A percentile compares a stretch with the other conserved stretches of the same genome.
phyloP scores from a whole-genome alignment of 2,329 filamentous ascomycete genomes.

The Aspergillus sp. region DNA sequence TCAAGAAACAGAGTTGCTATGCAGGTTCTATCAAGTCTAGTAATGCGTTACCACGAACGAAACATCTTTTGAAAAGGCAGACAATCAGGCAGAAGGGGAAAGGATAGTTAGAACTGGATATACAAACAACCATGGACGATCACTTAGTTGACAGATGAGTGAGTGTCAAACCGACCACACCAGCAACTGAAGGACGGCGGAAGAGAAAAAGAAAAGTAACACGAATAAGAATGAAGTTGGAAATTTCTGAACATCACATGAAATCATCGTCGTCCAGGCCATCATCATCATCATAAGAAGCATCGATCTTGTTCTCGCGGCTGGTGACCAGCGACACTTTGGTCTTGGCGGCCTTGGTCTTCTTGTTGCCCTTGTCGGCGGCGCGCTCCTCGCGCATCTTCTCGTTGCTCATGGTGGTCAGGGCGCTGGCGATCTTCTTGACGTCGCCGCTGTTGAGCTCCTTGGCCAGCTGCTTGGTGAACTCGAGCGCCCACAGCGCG shows the following conservation, averaged over 20 bases:
- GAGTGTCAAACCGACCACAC: neutral
- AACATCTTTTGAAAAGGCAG: neutral
- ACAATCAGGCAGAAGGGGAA: neutral
- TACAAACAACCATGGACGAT: conserved; percentile 3
- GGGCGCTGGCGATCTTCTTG: conserved; percentile 85
- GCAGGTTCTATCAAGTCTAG: neutral
- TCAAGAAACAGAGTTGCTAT: too few relatives aligned
- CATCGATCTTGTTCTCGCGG: conserved; percentile 64
- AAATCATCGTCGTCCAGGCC: conserved; percentile 67
- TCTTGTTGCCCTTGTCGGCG: conserved; percentile 91
- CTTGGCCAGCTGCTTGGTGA: conserved; percentile 80
- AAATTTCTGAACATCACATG: conserved; percentile 38
- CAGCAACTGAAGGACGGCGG: conserved; percentile 7
- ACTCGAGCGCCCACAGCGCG: conserved; percentile 84
- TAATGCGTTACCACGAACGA: neutral
- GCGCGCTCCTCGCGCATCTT: conserved; percentile 99
- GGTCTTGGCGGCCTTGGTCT: conserved; percentile 93
- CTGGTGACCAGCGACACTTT: conserved; percentile 75
- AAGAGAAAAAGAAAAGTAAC: conserved; percentile 11
- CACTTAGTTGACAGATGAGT: conserved; percentile 2
- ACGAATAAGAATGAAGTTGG: conserved; percentile 7
- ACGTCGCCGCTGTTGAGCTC: conserved; percentile 90
- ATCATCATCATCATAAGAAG: conserved; percentile 77
- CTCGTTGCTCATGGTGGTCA: conserved; percentile 93
- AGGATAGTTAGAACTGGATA: conserved; percentile 4